Conservation (phyloP, 257 asterid species). For the Ilex asprella region DNA sequence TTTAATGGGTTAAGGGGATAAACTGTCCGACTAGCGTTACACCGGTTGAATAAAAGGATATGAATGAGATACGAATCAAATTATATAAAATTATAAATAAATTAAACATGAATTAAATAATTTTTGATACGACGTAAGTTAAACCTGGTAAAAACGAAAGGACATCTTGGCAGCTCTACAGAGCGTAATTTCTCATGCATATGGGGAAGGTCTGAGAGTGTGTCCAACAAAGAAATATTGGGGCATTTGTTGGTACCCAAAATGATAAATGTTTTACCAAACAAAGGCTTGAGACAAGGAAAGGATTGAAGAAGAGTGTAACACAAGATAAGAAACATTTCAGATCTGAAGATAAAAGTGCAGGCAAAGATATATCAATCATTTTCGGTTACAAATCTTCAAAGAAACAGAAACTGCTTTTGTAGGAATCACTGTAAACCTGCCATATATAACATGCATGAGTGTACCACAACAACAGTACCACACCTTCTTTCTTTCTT, state of each 20-base stretch:
- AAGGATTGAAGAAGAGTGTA: constrained; percentile 2
- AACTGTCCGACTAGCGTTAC: no score
- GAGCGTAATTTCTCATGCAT: no score
- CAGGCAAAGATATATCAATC: constrained; percentile 29
- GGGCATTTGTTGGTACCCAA: background rate
- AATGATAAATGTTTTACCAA: constrained; percentile 10
- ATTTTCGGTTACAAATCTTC: constrained; percentile 29
- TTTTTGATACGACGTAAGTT: no score
- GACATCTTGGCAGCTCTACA: no score
- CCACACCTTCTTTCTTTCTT: background rate
- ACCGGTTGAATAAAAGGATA: no score
- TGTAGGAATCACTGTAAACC: constrained; percentile 6
- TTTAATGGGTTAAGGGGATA: no score
- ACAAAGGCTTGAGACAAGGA: constrained; percentile 7
- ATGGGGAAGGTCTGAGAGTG: no score
- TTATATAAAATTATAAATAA: no score
- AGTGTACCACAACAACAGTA: background rate
- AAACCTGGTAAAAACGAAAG: no score
- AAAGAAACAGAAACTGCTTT: constrained; percentile 23
- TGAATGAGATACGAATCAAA: no score
- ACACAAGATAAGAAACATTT: constrained; percentile 8
- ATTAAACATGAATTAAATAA: no score
- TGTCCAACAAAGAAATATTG: no score
- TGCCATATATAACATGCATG: constrained; percentile 5
- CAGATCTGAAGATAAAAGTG: constrained; percentile 23